Percentiles rank a stretch among this genome's conserved stretches.
Evolutionary conservation across 352 stramenopile genomes (phyloP).

Genomic region (Phytophthora macrochlamydospora): DNA sequence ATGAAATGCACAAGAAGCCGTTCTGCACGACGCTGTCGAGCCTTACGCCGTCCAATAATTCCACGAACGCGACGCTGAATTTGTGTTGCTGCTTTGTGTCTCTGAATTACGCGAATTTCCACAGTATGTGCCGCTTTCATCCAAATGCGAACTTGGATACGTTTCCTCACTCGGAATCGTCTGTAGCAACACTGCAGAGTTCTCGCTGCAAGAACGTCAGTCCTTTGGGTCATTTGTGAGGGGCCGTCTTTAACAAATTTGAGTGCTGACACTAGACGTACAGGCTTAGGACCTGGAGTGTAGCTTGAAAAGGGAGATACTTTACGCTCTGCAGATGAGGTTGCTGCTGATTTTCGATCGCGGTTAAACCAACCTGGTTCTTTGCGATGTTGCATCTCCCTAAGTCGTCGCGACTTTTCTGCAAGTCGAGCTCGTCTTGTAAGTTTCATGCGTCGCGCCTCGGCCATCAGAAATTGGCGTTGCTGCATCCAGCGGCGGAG

Average conservation of each 20-base stretch:
- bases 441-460: conserved; percentile 35
- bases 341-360: not conserved
- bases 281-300: conserved; percentile 7
- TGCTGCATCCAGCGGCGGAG: conserved; percentile 53
- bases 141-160: conserved; percentile 25
- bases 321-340: conserved; percentile 1
- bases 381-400: conserved; percentile 3
- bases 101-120: conserved; percentile 30
- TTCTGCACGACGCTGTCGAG: conserved; percentile 30
- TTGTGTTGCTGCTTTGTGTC: conserved; percentile 32
- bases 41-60: conserved; percentile 22
- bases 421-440: conserved; percentile 29
- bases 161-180: conserved; percentile 17
- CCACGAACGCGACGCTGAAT: conserved; percentile 49
- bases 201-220: conserved; percentile 2
- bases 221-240: not conserved
- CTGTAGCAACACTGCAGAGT: conserved; percentile 42
- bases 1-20: conserved; percentile 33
- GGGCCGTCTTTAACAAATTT: conserved; percentile 2
- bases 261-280: conserved; percentile 11
- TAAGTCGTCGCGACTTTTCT: conserved; percentile 25
- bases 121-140: conserved; percentile 30
- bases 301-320: conserved; percentile 1
- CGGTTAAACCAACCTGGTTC: no score
- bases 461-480: conserved; percentile 41